A percentile compares a stretch with the other conserved stretches of the same genome.
Conservation (phyloP, 495 filamentous ascomycete genomes). For the Talaromyces wortmannii region DNA sequence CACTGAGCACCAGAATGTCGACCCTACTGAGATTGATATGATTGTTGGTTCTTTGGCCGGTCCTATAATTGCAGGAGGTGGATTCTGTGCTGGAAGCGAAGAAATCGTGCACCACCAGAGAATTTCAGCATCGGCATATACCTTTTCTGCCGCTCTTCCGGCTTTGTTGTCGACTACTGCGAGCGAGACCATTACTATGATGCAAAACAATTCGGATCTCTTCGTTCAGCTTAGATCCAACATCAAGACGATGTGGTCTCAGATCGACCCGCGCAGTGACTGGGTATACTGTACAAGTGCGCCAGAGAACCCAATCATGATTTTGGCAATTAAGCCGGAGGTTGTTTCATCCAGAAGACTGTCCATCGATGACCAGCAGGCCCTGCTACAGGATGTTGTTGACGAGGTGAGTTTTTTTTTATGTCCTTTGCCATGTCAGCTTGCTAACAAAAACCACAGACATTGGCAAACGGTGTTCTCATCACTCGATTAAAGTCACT, state of each 20-base stretch:
- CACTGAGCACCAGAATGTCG: slow-evolving; percentile 94
- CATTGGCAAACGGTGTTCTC: slow-evolving; percentile 76
- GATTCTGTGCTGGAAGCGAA: slow-evolving; percentile 84
- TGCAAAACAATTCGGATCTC: slow-evolving; percentile 78
- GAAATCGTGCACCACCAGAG: slow-evolving; percentile 96
- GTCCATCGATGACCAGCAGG: slow-evolving; percentile 70
- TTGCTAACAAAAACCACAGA: slow-evolving; percentile 30
- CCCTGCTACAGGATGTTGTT: slow-evolving; percentile 78
- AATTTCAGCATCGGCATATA: slow-evolving; percentile 82
- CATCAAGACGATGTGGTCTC: slow-evolving; percentile 71
- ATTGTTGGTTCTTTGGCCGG: slow-evolving; percentile 90
- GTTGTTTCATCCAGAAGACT: slow-evolving; percentile 64
- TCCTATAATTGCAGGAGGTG: slow-evolving; percentile 83
- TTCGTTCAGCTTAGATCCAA: slow-evolving; percentile 72
- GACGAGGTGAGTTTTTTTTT: slow-evolving; percentile 66
- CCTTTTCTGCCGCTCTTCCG: slow-evolving; percentile 89
- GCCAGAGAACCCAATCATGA: slow-evolving; percentile 77
- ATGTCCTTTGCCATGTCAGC: not conserved
- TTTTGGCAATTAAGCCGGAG: slow-evolving; percentile 81
- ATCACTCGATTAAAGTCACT: slow-evolving; percentile 78
- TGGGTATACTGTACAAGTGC: slow-evolving; percentile 82
- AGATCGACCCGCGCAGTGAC: slow-evolving; percentile 88
- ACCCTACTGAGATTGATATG: slow-evolving; percentile 87
- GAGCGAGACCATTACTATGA: slow-evolving; percentile 74
- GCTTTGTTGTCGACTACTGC: slow-evolving; percentile 93